A percentile compares a stretch with the other conserved stretches of the same genome.
phyloP scores from a whole-genome alignment of 306 rosid species.

The Nissolia schottii region DNA sequence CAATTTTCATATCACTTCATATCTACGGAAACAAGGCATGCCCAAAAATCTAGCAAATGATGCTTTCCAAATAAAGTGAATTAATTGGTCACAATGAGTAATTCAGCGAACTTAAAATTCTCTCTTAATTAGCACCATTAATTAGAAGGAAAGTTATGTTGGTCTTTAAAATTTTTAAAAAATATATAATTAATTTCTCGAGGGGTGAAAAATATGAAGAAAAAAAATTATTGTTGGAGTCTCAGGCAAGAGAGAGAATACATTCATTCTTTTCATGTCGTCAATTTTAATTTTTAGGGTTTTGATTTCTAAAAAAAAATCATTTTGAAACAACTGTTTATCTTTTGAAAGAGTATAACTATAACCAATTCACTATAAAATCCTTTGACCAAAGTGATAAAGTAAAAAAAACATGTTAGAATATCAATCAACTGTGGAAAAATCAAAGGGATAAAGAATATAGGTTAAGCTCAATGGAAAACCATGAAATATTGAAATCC shows the following conservation, averaged over 20 bases:
- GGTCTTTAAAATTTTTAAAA: neutral
- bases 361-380: neutral
- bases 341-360: too few relatives aligned
- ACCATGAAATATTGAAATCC: neutral
- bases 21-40: neutral
- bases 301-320: neutral
- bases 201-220: too few relatives aligned
- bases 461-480: neutral
- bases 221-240: neutral
- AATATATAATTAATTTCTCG: too few relatives aligned
- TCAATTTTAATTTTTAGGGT: too few relatives aligned
- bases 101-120: neutral
- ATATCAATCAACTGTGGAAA: neutral
- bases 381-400: neutral
- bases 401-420: neutral
- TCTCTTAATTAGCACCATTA: neutral
- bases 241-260: neutral
- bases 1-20: neutral
- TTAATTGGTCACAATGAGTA: neutral
- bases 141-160: neutral
- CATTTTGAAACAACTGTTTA: neutral
- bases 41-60: neutral
- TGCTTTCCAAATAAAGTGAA: neutral
- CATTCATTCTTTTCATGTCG: too few relatives aligned
- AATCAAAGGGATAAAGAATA: neutral